Evolutionary conservation across 768 basidiomycete species (phyloP), one percentile per base, ranked within the genome.

Genomic region (Termitomyces sp.): DNA sequence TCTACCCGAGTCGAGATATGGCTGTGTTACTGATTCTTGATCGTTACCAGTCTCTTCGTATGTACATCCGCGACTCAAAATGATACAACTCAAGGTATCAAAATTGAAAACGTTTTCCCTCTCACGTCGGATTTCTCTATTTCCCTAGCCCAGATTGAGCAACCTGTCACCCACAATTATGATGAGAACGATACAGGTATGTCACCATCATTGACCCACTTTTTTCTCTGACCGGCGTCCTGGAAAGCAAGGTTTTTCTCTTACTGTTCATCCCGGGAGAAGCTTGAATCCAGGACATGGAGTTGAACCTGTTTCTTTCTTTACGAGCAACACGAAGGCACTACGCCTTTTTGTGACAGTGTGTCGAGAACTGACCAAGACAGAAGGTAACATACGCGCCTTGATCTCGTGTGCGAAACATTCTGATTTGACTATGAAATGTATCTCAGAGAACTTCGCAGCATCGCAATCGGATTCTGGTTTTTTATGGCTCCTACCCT

Each of bases 111-210:
- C 54, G 75, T 82, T 2, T 79, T 84, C n/a, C 87, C 87, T 3
- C 81, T 91, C 36, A 79, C 81, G 56, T 79, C 78, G 11, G 72
- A 76, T 38, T 84, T 89, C 66, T 73, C 78, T 5, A 77, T 90
- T 42, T 70, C 76, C 9, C 84, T 89, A 73, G 80, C 85, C 1
- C 88, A 90, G 67, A 76, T 80, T 44, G 76, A 74, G 33, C 74
- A 75, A 13, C 67, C 65, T 44, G 78, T 79, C 0, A 56, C 68
- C 22, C 42, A 55, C 35, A 52, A 67, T 50, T 51, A 69, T 4
- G 33, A 46, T 4, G 54, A 57, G 12, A 50, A 42, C 4, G 35
- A 40, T 15, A 33, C 32, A 18, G 54, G 64, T 57, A 52, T 9
- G 44, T 33, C 35, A 35, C 11, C 13, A 18, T 18, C 13, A 8